These are phyloP conservation scores for Lactifluus pinguis DNA, from an alignment of 768 basidiomycete genomes.

Conservation along the genomic window DNA sequence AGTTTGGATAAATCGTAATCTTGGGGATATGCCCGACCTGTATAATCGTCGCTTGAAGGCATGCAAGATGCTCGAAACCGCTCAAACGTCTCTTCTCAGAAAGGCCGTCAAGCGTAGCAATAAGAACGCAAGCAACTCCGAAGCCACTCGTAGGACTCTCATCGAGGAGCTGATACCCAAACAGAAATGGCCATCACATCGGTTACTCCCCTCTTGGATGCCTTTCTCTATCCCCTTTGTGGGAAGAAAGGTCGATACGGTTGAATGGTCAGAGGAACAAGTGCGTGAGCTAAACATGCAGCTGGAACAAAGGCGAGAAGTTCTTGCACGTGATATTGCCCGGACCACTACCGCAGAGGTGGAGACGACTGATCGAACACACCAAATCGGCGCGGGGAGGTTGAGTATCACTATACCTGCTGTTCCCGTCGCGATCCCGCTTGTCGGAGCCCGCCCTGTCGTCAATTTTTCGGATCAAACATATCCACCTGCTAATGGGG, in stretches of 20 bases:
- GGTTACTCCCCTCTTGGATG: slow-evolving; percentile 42
- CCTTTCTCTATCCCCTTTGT: slow-evolving; percentile 54
- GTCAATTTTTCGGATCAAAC: slow-evolving; percentile 22
- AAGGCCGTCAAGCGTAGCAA: slow-evolving; percentile 62
- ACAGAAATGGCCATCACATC: slow-evolving; percentile 70
- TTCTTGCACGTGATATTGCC: slow-evolving; percentile 26
- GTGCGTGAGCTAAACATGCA: slow-evolving; percentile 37
- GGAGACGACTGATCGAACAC: slow-evolving; percentile 17
- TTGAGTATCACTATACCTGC: slow-evolving; percentile 18
- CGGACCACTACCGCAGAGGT: slow-evolving; percentile 17
- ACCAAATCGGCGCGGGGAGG: slow-evolving; percentile 19
- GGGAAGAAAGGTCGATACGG: slow-evolving; percentile 90
- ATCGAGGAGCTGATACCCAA: slow-evolving; percentile 49
- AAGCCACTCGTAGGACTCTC: slow-evolving; percentile 22
- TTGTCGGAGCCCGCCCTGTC: slow-evolving; percentile 9
- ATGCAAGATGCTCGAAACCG: slow-evolving; percentile 73
- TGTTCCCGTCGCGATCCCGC: slow-evolving; percentile 10
- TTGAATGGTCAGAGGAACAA: slow-evolving; percentile 80
- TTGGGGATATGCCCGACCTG: slow-evolving; percentile 79
- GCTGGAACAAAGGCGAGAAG: slow-evolving; percentile 22
- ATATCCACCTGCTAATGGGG: slow-evolving; percentile 38
- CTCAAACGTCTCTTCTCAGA: slow-evolving; percentile 70
- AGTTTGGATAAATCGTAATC: slow-evolving; percentile 87
- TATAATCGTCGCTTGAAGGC: slow-evolving; percentile 71
- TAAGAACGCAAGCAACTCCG: slow-evolving; percentile 32